Evolutionary conservation across 2,329 filamentous ascomycete species (phyloP).

Genomic region (Sclerotinia spermophila): DNA sequence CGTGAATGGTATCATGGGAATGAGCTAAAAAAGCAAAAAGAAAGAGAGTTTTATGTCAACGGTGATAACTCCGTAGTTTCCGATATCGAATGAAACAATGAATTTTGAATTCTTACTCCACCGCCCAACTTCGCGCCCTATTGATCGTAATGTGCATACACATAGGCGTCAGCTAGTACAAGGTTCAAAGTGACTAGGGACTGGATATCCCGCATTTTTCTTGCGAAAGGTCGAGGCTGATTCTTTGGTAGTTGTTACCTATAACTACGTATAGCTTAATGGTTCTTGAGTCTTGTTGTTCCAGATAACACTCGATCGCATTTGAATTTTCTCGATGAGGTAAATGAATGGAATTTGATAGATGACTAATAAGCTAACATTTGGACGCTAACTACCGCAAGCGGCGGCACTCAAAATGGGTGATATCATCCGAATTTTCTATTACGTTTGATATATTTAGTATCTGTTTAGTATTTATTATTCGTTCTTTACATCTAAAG

Average conservation of each 20-base stretch:
- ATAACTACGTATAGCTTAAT: too few species aligned
- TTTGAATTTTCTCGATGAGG: background rate
- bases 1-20: background rate
- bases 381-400: slow-evolving; percentile 8
- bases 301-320: background rate
- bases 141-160: background rate
- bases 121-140: background rate
- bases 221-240: background rate
- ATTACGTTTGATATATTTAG: background rate
- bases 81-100: background rate
- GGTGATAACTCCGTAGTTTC: background rate
- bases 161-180: background rate
- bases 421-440: background rate
- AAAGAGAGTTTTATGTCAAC: background rate
- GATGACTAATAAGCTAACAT: slow-evolving; percentile 11
- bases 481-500: background rate
- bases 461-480: too few species aligned
- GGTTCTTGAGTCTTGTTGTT: background rate
- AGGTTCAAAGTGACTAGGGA: background rate
- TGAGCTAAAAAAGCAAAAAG: background rate
- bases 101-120: background rate
- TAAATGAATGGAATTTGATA: background rate
- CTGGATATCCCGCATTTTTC: background rate
- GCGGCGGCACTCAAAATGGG: slow-evolving; percentile 12
- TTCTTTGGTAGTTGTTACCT: background rate